Evolutionary conservation across 805 yeast genomes (phyloP).

Genomic region (Hanseniaspora mollemarum): DNA sequence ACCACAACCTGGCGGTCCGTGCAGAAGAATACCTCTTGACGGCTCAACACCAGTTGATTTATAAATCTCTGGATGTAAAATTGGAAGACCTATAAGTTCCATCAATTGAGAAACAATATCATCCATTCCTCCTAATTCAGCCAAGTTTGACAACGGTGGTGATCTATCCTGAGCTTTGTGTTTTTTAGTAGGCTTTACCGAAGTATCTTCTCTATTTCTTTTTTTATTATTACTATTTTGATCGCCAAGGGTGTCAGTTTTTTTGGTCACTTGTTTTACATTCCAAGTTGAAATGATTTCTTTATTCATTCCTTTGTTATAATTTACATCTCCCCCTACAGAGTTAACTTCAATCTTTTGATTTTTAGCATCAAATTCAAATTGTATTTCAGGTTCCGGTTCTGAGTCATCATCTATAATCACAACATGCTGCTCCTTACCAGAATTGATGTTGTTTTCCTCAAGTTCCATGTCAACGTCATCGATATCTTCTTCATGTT

Average conservation of each 20-base stretch:
- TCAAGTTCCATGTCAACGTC: constrained; percentile 22
- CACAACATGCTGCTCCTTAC: not conserved
- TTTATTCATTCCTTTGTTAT: constrained; percentile 57
- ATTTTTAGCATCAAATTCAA: constrained; percentile 23
- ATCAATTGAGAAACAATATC: constrained; percentile 71
- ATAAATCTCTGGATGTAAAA: constrained; percentile 87
- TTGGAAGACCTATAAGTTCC: constrained; percentile 86
- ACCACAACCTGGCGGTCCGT: constrained; percentile 99
- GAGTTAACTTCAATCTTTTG: constrained; percentile 26
- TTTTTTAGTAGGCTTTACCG: constrained; percentile 29
- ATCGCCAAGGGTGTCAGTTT: not conserved
- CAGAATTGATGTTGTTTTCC: constrained; percentile 30
- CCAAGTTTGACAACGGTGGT: constrained; percentile 56
- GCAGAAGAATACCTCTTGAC: constrained; percentile 83
- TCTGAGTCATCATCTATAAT: constrained; percentile 7
- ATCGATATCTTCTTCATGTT: constrained; percentile 21
- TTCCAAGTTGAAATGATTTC: constrained; percentile 64
- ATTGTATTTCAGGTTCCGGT: constrained; percentile 10
- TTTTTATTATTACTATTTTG: constrained; percentile 17
- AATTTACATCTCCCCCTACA: constrained; percentile 53
- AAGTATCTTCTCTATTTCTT: constrained; percentile 35
- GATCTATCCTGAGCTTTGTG: constrained; percentile 46
- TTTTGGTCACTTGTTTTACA: constrained; percentile 20
- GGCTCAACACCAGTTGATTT: constrained; percentile 83
- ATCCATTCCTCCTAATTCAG: constrained; percentile 82